These are phyloP conservation scores for Phytopythium chamaehyphon DNA, from an alignment of 352 stramenopile genomes.

Conservation along the genomic window DNA sequence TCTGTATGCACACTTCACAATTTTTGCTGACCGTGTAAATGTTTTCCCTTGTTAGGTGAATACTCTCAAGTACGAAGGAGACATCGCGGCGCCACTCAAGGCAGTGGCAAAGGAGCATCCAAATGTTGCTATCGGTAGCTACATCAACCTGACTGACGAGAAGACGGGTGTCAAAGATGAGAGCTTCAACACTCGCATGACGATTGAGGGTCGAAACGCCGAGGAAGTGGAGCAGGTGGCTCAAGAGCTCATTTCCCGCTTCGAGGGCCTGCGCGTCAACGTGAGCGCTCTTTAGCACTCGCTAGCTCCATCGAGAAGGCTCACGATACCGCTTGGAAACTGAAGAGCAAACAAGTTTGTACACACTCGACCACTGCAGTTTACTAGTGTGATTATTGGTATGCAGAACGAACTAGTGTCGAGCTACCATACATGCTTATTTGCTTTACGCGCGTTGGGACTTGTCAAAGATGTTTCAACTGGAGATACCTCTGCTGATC, in stretches of 20 bases:
- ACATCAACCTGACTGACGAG: constrained; percentile 73
- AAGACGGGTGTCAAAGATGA: constrained; percentile 47
- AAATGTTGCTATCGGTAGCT: constrained; percentile 76
- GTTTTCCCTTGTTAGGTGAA: constrained; percentile 36
- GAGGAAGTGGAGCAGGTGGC: constrained; percentile 53
- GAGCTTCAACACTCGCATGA: constrained; percentile 67
- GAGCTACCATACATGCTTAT: too few relatives aligned
- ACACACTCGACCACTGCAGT: too few relatives aligned
- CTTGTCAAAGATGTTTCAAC: too few relatives aligned
- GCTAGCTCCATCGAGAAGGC: too few relatives aligned
- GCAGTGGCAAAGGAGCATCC: constrained; percentile 63
- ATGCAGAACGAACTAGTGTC: too few relatives aligned
- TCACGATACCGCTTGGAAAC: too few relatives aligned
- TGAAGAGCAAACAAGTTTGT: too few relatives aligned
- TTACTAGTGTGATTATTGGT: too few relatives aligned
- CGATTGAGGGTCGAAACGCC: constrained; percentile 52
- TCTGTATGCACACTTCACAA: background rate
- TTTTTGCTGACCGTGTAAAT: constrained; percentile 4
- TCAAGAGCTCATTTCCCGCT: constrained; percentile 31
- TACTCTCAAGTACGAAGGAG: constrained; percentile 62
- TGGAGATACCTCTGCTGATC: constrained; percentile 27
- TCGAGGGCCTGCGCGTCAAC: constrained; percentile 15
- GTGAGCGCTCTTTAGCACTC: background rate
- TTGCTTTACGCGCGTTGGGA: too few relatives aligned
- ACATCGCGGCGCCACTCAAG: constrained; percentile 58